Base-by-base conservation (phyloP, 352 stramenopile species). In the Phytophthora foliorum region DNA sequence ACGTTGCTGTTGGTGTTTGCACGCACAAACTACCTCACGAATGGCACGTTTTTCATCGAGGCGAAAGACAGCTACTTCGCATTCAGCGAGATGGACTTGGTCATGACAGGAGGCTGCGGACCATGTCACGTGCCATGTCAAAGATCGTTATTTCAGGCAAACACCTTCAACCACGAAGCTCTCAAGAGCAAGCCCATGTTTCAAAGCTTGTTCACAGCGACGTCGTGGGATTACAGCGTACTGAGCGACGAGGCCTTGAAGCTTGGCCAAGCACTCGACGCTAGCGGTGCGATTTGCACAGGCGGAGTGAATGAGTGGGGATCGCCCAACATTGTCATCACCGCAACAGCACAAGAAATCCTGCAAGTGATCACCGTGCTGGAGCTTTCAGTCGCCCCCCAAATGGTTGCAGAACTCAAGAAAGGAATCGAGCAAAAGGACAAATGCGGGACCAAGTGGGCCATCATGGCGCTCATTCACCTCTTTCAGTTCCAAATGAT, bases 231-330 rank as follows among this genome's bases (percentile, higher is more conserved):
- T 9, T 63, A 56, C 17, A 56, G 24, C 10, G 29, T 50, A 6
- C 22, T 69, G 13, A 74, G 27, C 29, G 8, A 31, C 4, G 63
- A 76, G 2, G 53, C 34, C 13, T 9, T 73, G 2, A 34, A 31
- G 24, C 31, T 75, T 19, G 62, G 24, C 17, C 42, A 60, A 4
- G 19, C n/a, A 10, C 39, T 70, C 21, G 61, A 77, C 10, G 27
- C 16, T 3, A 58, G n/a, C 17, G 44, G 52, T 21, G 52, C 42
- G 0, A 62, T 68, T n/a, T 77, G 63, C 24, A 64, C 56, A 8
- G 38, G 64, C 8, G 69, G 69, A 1, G 21, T 76, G 17, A 53
- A 73, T 19, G 63, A 73, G 14, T 76, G 63, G 63, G 68, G 51
- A 0, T 73, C 67, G 19, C 49, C 54, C 2, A 57, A 57, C 19